Conservation (phyloP, 257 asterid genomes). For the Thymus mandschuricus region DNA sequence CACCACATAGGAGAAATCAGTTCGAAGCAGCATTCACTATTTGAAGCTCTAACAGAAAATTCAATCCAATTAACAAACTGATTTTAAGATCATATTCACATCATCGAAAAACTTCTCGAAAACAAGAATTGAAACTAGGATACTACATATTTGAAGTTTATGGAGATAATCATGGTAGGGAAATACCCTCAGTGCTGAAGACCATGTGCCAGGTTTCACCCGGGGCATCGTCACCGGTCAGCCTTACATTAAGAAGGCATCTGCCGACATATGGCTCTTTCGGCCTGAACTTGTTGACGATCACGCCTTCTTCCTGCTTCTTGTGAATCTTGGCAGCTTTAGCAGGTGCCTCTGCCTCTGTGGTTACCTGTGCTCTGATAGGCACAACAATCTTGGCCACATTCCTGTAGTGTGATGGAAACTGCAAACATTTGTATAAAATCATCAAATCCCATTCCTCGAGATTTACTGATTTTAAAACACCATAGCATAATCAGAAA, state of each 20-base stretch:
- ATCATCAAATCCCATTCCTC: neutral
- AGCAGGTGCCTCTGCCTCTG: slow-evolving; percentile 95
- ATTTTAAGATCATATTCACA: too few relatives aligned
- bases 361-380: slow-evolving; percentile 88
- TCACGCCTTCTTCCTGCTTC: slow-evolving; percentile 86
- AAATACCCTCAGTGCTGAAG: slow-evolving; percentile 88
- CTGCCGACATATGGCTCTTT: slow-evolving; percentile 84
- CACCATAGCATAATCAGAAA: too few relatives aligned
- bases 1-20: too few relatives aligned
- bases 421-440: slow-evolving; percentile 42
- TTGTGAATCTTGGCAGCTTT: slow-evolving; percentile 76
- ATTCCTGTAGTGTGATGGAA: slow-evolving; percentile 61
- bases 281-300: slow-evolving; percentile 83
- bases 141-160: too few relatives aligned
- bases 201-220: slow-evolving; percentile 99
- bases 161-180: too few relatives aligned
- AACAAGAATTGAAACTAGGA: too few relatives aligned
- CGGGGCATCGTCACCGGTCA: slow-evolving; percentile 97
- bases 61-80: too few relatives aligned
- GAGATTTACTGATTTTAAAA: too few relatives aligned
- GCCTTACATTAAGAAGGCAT: slow-evolving; percentile 90
- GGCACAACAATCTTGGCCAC: slow-evolving; percentile 48
- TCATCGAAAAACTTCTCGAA: too few relatives aligned
- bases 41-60: too few relatives aligned
- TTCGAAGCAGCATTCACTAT: too few relatives aligned